Evolutionary conservation across 306 rosid species (phyloP).

Genomic region (Malus sieversii): DNA sequence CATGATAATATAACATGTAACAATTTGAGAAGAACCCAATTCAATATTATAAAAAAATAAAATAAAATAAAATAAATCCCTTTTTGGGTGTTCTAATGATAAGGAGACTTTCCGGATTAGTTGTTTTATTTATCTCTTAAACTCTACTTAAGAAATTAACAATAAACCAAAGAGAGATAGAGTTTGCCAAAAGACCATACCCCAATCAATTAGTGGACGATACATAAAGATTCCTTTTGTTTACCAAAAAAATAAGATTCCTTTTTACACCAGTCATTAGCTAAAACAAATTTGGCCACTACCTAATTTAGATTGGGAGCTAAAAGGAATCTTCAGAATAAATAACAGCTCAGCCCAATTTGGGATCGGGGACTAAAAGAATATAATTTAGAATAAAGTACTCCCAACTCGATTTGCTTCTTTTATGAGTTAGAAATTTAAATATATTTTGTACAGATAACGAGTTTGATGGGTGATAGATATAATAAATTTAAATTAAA

Average conservation of each 20-base stretch:
- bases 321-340: constrained; percentile 3
- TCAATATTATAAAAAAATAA: neutral
- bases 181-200: neutral
- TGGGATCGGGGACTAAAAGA: neutral
- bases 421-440: neutral
- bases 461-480: too few species aligned
- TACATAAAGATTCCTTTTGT: neutral
- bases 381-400: neutral
- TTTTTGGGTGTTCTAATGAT: neutral
- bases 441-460: accelerated
- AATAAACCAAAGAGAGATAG: neutral
- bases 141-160: neutral
- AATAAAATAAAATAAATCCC: neutral
- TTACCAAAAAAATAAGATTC: neutral
- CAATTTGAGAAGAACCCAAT: neutral
- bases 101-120: neutral
- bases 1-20: neutral
- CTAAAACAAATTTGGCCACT: neutral
- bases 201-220: constrained; percentile 5
- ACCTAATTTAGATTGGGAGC: neutral
- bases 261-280: neutral
- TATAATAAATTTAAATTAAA: too few species aligned
- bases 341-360: neutral
- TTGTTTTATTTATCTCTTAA: neutral
- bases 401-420: neutral